Base-by-base conservation (phyloP, 495 filamentous ascomycete species). In the Antarctomyces pellizariae region DNA sequence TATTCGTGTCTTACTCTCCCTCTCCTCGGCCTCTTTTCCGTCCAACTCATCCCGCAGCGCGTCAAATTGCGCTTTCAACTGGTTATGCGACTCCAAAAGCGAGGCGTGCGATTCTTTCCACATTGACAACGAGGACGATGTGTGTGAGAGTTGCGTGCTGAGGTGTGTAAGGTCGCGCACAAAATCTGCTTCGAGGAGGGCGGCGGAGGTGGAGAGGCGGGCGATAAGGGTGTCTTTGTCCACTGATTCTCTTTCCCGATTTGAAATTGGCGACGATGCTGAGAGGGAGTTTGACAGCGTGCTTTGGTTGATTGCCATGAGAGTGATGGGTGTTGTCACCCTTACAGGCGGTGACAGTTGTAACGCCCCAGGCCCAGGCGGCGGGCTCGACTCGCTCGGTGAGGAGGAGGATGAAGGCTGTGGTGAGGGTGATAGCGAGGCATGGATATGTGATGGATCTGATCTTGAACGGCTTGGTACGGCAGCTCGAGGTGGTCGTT, bases 51-150 rank as follows among this genome's bases (percentile, higher is more conserved):
- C 38, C 22, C 50, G 45, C 14, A 60, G 35, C 10, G 56, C 32
- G 19, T 47, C 37, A 9, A 58, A 35, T 30, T 59, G 54, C 13
- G 54, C 45, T 28, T 58, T 52, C 9, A 37, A 41, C 12, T 49
- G 50, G 19, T 42, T 32, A 28, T 49, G 45, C 30, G 46, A 48
- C 39, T 53, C 48, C 28, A 53, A 46, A n/a, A 62, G 38, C 16
- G 28, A 31, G 7, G 43, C 33, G 42, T 50, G 49, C 26, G 56
- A 55, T 17, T 45, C 43, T 41, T 61, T 54, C 57, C 57, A 64
- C 37, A 48, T 54, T 8, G 36, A 36, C 5, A 53, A 40, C 15
- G 51, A 51, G 30, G 55, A 52, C 42, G 38, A 44, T 36, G 59
- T 57, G 25, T 45, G 43, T 29, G 44, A 43, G 30, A 44, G 46